Evolutionary conservation across 2,329 filamentous ascomycete genomes (phyloP).

Genomic region (Teratosphaeriaceae sp.): DNA sequence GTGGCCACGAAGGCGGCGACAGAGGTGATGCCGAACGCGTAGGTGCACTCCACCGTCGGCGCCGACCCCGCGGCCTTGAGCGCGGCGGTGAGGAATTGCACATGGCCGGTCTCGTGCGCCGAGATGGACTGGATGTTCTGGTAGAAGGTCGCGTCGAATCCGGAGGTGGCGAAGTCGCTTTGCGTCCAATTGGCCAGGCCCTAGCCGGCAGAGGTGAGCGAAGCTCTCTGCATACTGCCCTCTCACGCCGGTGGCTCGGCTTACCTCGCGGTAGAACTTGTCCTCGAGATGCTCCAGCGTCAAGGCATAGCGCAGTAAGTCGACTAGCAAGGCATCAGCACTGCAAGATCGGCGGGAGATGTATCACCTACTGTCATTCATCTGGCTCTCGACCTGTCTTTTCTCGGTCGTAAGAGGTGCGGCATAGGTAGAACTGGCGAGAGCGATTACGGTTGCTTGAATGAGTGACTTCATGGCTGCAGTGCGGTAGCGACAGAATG

Average conservation of each 20-base stretch:
- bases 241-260: no score
- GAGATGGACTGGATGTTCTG: constrained; percentile 51
- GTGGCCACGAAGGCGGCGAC: constrained; percentile 45
- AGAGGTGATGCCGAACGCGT: constrained; percentile 41
- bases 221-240: no score
- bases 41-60: constrained; percentile 50
- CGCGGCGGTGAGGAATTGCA: constrained; percentile 46
- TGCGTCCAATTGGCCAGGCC: constrained; percentile 53
- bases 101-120: constrained; percentile 53
- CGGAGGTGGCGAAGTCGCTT: constrained; percentile 47
- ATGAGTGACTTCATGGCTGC: constrained; percentile 2
- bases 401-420: not conserved
- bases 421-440: constrained; percentile 2
- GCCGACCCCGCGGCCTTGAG: constrained; percentile 40
- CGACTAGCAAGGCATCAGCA: constrained; percentile 12
- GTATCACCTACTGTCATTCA: constrained; percentile 10
- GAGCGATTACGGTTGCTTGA: not conserved
- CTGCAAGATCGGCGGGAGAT: no score
- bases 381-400: constrained; percentile 5
- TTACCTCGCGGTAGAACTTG: constrained; percentile 56
- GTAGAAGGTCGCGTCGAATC: constrained; percentile 47
- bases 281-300: constrained; percentile 48
- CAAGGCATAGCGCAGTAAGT: constrained; percentile 38
- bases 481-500: not conserved
- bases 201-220: no score